phyloP scores from a whole-genome alignment of 192 early-diverging fungal species.

The Phycomyces blakesleeanus region DNA sequence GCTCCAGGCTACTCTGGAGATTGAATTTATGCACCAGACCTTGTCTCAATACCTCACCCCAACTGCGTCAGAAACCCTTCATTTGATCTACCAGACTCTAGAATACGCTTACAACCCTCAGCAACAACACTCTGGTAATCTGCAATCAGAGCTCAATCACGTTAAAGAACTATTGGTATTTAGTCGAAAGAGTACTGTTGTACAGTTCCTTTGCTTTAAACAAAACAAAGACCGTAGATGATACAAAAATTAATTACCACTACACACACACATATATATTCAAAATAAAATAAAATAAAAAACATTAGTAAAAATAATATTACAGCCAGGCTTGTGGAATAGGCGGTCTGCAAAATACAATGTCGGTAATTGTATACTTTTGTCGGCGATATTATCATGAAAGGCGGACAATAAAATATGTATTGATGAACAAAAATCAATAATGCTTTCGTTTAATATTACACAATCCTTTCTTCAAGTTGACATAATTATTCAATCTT shows the following conservation, averaged over 20 bases:
- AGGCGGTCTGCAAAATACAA: too few relatives aligned
- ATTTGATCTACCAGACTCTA: conserved; percentile 72
- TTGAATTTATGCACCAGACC: conserved; percentile 84
- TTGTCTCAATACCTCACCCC: conserved; percentile 73
- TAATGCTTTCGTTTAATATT: too few relatives aligned
- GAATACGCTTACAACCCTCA: conserved; percentile 57
- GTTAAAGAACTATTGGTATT: conserved; percentile 50
- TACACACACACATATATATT: neutral
- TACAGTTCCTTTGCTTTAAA: conserved; percentile 60
- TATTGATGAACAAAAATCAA: too few relatives aligned
- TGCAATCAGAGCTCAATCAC: conserved; percentile 49
- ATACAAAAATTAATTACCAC: neutral
- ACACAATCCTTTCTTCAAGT: too few relatives aligned
- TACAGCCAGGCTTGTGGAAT: too few relatives aligned
- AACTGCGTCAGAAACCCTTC: conserved; percentile 61
- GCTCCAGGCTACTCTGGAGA: conserved; percentile 92
- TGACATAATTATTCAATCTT: too few relatives aligned
- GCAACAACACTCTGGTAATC: conserved; percentile 40
- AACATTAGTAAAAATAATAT: too few relatives aligned
- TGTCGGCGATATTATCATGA: too few relatives aligned
- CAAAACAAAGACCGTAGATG: conserved; percentile 31
- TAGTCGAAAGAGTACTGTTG: conserved; percentile 46
- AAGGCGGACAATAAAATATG: too few relatives aligned
- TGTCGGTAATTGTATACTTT: too few relatives aligned
- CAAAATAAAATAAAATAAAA: neutral